Conservation (phyloP, 1,284 basidiomycete species). For the Boletus smithii region DNA sequence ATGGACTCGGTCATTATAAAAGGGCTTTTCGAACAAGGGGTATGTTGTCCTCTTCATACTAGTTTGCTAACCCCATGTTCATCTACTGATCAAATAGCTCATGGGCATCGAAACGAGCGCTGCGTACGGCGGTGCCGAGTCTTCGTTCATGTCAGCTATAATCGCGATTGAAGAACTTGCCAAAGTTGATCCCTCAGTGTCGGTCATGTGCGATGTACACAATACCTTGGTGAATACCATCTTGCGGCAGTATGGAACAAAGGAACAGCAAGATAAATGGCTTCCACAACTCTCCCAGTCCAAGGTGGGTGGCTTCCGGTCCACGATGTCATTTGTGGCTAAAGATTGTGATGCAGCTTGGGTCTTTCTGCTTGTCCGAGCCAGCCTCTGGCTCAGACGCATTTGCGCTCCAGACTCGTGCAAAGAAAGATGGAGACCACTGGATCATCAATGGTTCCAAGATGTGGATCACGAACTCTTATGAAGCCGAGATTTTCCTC, state of each 20-base stretch:
- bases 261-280: conserved; percentile 87
- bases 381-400: conserved; percentile 93
- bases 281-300: conserved; percentile 79
- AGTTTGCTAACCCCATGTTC: background rate
- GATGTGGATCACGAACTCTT: conserved; percentile 99
- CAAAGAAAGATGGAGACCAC: conserved; percentile 79
- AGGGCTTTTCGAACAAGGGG: conserved; percentile 93
- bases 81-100: conserved; percentile 47
- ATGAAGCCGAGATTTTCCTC: conserved; percentile 91
- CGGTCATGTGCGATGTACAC: conserved; percentile 96
- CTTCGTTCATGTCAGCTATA: conserved; percentile 92
- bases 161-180: conserved; percentile 98
- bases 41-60: conserved; percentile 40
- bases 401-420: conserved; percentile 93
- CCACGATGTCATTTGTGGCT: background rate
- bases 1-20: conserved; percentile 92
- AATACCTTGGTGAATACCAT: conserved; percentile 98
- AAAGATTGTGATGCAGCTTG: conserved; percentile 57
- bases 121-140: conserved; percentile 84
- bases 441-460: conserved; percentile 94
- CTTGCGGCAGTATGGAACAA: conserved; percentile 81
- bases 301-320: conserved; percentile 50
- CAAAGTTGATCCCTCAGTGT: conserved; percentile 94
- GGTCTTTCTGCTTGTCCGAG: conserved; percentile 96
- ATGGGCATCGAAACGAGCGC: conserved; percentile 96